phyloP scores from a whole-genome alignment of 148 eudicot species.

The Beta vulgaris region DNA sequence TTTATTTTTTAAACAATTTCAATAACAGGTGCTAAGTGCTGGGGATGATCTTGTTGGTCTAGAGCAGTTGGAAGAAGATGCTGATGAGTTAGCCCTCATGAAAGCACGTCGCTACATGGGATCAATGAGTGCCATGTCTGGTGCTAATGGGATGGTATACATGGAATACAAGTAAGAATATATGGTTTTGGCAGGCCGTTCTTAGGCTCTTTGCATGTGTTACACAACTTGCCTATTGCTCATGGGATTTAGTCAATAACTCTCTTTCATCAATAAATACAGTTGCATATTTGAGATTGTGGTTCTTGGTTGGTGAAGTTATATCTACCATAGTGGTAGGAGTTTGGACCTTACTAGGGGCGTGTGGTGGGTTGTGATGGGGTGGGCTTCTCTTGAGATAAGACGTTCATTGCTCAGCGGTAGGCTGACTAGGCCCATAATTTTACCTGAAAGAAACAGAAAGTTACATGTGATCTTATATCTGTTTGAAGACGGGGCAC shows the following conservation, averaged over 20 bases:
- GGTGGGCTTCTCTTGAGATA: too few species aligned
- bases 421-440: too few species aligned
- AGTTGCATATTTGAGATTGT: background rate
- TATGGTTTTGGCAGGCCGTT: background rate
- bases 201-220: background rate
- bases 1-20: background rate
- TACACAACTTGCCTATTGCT: background rate
- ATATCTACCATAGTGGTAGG: too few species aligned
- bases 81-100: constrained; percentile 78
- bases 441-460: too few species aligned
- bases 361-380: too few species aligned
- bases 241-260: background rate
- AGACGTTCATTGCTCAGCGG: too few species aligned
- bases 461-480: background rate
- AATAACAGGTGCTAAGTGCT: constrained; percentile 71
- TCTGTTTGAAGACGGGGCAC: background rate
- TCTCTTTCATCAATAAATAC: too few species aligned
- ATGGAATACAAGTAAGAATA: constrained; percentile 80
- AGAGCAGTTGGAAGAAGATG: constrained; percentile 89
- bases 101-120: constrained; percentile 76
- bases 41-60: constrained; percentile 85
- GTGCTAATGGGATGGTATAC: constrained; percentile 84
- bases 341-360: too few species aligned
- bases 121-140: constrained; percentile 97
- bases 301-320: too few species aligned